These are phyloP conservation scores for Stygiomarasmius scandens DNA, from an alignment of 1,284 basidiomycete genomes.

Conservation along the genomic window DNA sequence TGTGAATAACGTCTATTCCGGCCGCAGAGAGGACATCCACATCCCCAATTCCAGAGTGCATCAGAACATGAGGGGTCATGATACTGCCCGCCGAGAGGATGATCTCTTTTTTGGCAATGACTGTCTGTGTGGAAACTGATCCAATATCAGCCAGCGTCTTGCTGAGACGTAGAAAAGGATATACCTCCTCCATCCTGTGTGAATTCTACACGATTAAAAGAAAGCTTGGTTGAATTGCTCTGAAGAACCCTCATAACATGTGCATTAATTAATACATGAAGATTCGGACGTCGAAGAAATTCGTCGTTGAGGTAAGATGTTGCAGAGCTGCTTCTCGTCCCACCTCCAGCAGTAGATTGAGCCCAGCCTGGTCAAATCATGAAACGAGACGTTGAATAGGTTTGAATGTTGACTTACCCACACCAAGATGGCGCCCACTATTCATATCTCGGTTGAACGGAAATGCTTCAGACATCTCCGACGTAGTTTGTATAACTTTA, in stretches of 20 bases:
- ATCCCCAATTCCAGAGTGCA: conserved; percentile 38
- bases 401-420: conserved; percentile 24
- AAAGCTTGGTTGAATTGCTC: conserved; percentile 1
- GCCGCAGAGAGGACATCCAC: conserved; percentile 23
- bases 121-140: conserved; percentile 3
- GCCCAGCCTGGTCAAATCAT: conserved; percentile 18
- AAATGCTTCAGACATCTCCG: conserved; percentile 21
- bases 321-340: conserved; percentile 35
- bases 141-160: not conserved
- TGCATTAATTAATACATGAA: conserved; percentile 34
- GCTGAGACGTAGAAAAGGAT: not conserved
- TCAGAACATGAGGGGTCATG: conserved; percentile 33
- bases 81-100: conserved; percentile 29
- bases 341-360: conserved; percentile 27
- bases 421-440: conserved; percentile 33
- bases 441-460: conserved; percentile 38
- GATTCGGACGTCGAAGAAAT: conserved; percentile 36
- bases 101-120: conserved; percentile 26
- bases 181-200: conserved; percentile 24
- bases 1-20: conserved; percentile 27
- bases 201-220: conserved; percentile 14
- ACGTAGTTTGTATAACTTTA: conserved; percentile 20
- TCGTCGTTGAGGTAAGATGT: conserved; percentile 35
- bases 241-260: conserved; percentile 14
- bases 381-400: not conserved